Evolutionary conservation across 1,284 basidiomycete genomes (phyloP), one percentile per base, ranked within the genome.

Genomic region (Cutaneotrichosporon arboriforme): DNA sequence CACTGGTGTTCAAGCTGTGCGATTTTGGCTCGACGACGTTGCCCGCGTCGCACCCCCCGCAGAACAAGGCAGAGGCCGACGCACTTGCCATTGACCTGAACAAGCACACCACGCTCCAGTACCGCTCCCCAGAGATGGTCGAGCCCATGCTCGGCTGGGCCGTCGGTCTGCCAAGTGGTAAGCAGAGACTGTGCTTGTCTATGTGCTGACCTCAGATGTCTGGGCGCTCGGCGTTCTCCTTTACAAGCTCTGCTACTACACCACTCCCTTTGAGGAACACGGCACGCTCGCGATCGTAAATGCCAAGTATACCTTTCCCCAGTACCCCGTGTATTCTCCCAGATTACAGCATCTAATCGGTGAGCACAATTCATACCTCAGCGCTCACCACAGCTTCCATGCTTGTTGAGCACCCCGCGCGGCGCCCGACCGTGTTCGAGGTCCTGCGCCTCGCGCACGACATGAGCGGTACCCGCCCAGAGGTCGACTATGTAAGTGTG

Each of bases 81-180:
- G 82, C 83, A 8, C 79, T 97, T 10, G 94, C 97, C 67, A 82
- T 86, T 22, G 94, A 98, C 72, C 81, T 99, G 44, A 96, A 97
- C 70, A 83, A 87, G 64, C 88, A 94, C 70, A 97, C 93, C 2
- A 97, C 93, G 1, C 78, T 97, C 55, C 93, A 96, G 72, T 97
- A 97, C 68, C 81, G 96, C 39, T 90, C 94, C 36, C 96, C 96
- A 3, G 96, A 99, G 75, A 97, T 99, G 91, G 88, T 98, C 26
- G 94, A 99, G 50, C 74, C 74, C 8, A 68, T 76, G 65, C 52
- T 76, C 17, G 73, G 73, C 2, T 58, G 65, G 52, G 66, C 74
- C 4, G 71, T 76, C 2, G 74, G 74, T 5, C 53, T 76, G 14
- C 73, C 74, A 13, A 69, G 90, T 50, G 80, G 78, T 78, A 53